Base-by-base conservation (phyloP, 768 basidiomycete species). In the Chalciporus piperatus region DNA sequence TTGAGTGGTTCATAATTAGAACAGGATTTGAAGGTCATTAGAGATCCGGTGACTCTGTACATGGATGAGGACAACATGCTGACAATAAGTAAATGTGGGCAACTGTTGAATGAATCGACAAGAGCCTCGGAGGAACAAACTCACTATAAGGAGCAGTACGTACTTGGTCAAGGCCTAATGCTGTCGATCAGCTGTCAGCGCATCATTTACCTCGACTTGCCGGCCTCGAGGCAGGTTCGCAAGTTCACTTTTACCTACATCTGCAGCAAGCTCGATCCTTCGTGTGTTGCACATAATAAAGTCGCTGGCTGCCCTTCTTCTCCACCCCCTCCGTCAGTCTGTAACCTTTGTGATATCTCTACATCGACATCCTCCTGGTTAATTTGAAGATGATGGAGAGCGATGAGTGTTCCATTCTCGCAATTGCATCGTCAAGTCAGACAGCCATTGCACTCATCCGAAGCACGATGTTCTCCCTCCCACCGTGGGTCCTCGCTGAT, bases 331-430 rank as follows among this genome's bases (percentile, higher is more conserved):
- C 12, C 12, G 11, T 33, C 12, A 33, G n/a, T 8, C 14, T 13
- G 11, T 6, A 32, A 13, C 11, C 30, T 7, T 32, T 32, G 30
- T 32, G 30, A 13, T 11, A 11, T 32, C 16, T n/a, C n/a, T n/a
- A 38, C 45, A 27, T 28, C 46, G 30, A 35, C 33, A n/a, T n/a
- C n/a, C n/a, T n/a, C 16, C 33, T 11, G 16, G 10, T 37, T 37
- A 9, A n/a, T 37, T 6, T n/a, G 35, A 35, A 30, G 35, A 44
- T 39, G 35, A 44, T 39, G 35, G 45, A 17, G 37, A 52, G 62
- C 50, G 39, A 54, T 30, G 64, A 58, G 40, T 66, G 66, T 12
- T 51, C 64, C 38, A 66, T 67, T 27, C 62, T 68, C 38, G 56
- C 59, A 45, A 25, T 68, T 51, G 66, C 64, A 16, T 47, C 62